Evolutionary conservation across 2,329 filamentous ascomycete species (phyloP).

Genomic region (Capronia coronata): DNA sequence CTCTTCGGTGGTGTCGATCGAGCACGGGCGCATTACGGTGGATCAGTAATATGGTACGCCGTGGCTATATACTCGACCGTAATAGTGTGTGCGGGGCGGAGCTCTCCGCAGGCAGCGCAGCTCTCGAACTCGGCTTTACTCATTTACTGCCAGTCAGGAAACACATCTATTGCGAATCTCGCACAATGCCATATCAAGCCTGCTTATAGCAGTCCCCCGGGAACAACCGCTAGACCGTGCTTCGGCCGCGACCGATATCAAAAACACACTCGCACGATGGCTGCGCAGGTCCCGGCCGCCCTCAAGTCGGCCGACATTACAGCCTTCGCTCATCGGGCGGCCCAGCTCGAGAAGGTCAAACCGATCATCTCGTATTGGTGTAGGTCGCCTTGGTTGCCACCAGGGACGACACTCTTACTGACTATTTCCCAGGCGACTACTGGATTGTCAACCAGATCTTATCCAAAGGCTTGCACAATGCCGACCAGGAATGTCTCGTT

Average conservation of each 20-base stretch:
- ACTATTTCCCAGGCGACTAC: constrained; percentile 61
- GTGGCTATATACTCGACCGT: background rate
- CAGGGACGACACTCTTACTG: constrained; percentile 25
- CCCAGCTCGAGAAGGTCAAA: constrained; percentile 75
- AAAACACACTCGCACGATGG: constrained; percentile 49
- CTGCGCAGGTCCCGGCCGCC: constrained; percentile 60
- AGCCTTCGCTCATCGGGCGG: constrained; percentile 74
- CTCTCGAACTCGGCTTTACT: background rate
- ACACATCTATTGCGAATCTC: too few relatives aligned
- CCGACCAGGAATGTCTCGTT: constrained; percentile 67
- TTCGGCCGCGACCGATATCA: too few relatives aligned
- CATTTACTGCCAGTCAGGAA: too few relatives aligned
- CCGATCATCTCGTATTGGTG: constrained; percentile 94
- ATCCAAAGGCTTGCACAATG: constrained; percentile 67
- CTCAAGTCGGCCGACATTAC: constrained; percentile 76
- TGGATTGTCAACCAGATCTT: constrained; percentile 92
- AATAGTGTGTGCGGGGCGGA: background rate
- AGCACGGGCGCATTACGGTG: too few relatives aligned
- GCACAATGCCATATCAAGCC: background rate
- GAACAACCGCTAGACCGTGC: too few relatives aligned
- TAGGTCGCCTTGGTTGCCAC: constrained; percentile 44
- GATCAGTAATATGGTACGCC: too few relatives aligned
- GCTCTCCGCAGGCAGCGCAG: background rate
- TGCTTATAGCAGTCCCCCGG: background rate
- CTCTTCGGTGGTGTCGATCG: too few relatives aligned